phyloP scores from a whole-genome alignment of 2,329 filamentous ascomycete genomes.

The Ceratocystis huliohia region DNA sequence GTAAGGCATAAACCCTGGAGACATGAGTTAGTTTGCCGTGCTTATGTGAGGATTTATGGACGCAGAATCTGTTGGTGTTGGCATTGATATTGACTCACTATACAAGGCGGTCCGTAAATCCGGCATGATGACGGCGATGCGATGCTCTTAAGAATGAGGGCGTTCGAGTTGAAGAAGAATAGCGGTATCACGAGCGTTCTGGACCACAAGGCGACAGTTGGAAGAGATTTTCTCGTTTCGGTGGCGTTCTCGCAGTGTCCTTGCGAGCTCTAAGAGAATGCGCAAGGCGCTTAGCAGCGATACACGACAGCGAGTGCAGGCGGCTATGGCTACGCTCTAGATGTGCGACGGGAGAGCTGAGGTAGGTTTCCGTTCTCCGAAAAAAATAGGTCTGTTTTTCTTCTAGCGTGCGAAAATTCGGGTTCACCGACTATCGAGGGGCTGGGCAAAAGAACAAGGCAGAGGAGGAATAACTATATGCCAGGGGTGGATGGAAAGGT shows the following conservation, averaged over 20 bases:
- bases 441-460: background rate
- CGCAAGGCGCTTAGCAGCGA: background rate
- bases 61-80: background rate
- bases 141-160: background rate
- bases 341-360: background rate
- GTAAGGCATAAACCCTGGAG: slow-evolving; percentile 51
- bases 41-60: too few relatives aligned
- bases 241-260: background rate
- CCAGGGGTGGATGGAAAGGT: background rate
- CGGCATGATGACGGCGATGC: background rate
- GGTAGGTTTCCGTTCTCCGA: background rate
- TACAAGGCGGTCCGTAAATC: slow-evolving; percentile 1
- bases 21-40: slow-evolving; percentile 10
- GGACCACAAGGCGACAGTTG: background rate
- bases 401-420: slow-evolving; percentile 1
- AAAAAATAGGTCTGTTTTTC: slow-evolving; percentile 14
- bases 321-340: background rate
- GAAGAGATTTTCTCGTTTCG: background rate
- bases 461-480: background rate
- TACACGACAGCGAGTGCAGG: background rate
- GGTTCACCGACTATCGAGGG: slow-evolving; percentile 23
- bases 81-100: background rate
- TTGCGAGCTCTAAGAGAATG: background rate
- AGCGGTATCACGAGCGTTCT: background rate
- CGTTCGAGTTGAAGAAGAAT: background rate